Conservation (phyloP, 1,139 yeast species). For the Taphrina communis region DNA sequence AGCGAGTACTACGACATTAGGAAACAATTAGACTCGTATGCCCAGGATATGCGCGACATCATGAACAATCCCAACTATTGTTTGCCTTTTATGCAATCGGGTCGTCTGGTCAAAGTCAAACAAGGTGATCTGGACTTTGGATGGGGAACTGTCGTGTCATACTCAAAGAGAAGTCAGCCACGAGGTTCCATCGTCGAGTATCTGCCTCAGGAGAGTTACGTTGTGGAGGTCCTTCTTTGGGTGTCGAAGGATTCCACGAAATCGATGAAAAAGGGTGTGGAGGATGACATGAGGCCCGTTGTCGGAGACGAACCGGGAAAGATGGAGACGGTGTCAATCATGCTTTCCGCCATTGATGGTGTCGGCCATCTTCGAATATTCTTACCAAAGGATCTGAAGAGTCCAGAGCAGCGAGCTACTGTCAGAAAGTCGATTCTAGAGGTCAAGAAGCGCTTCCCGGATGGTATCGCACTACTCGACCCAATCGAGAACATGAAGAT, state of each 20-base stretch:
- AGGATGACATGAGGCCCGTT: constrained; percentile 89
- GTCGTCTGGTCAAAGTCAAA: constrained; percentile 76
- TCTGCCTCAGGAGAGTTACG: constrained; percentile 73
- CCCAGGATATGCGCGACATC: constrained; percentile 78
- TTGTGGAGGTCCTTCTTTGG: constrained; percentile 72
- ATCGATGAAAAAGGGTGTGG: constrained; percentile 64
- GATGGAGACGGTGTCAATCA: constrained; percentile 81
- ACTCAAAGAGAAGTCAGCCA: constrained; percentile 65
- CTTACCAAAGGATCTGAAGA: constrained; percentile 79
- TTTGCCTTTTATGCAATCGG: constrained; percentile 82
- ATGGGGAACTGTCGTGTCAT: constrained; percentile 90
- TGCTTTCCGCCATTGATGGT: constrained; percentile 73
- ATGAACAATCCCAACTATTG: constrained; percentile 92
- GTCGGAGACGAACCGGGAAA: constrained; percentile 69
- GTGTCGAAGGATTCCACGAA: constrained; percentile 70
- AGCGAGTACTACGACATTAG: constrained; percentile 83
- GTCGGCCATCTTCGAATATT: constrained; percentile 81
- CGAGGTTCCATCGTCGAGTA: constrained; percentile 56
- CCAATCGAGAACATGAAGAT: constrained; percentile 94
- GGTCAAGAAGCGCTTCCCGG: constrained; percentile 80
- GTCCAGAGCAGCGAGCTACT: constrained; percentile 71
- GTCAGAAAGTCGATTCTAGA: constrained; percentile 79
- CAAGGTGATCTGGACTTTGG: constrained; percentile 71
- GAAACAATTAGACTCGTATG: constrained; percentile 71
- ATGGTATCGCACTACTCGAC: constrained; percentile 85